These are phyloP conservation scores for Astrothelium subdiscretum DNA, from an alignment of 495 filamentous ascomycete species.

Conservation along the genomic window DNA sequence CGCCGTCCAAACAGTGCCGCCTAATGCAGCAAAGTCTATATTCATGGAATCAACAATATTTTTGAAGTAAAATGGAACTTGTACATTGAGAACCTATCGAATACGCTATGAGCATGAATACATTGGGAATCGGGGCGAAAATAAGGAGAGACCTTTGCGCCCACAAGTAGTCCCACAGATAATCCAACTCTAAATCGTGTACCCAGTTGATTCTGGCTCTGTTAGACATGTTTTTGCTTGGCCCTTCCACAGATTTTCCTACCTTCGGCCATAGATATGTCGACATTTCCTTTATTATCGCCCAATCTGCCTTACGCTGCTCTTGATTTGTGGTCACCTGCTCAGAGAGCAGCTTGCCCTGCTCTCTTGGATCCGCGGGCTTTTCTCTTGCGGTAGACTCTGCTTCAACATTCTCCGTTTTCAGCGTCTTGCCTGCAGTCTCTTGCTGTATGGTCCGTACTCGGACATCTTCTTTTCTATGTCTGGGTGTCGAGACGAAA, in stretches of 20 bases:
- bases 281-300: slow-evolving; percentile 95
- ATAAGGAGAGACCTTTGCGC: slow-evolving; percentile 54
- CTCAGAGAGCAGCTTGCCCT: slow-evolving; percentile 44
- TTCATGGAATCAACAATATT: slow-evolving; percentile 96
- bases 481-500: slow-evolving; percentile 26
- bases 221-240: neutral
- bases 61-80: slow-evolving; percentile 98
- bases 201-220: slow-evolving; percentile 53
- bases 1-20: slow-evolving; percentile 76
- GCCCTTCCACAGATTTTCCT: slow-evolving; percentile 7
- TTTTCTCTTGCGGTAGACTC: slow-evolving; percentile 21
- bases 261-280: slow-evolving; percentile 94
- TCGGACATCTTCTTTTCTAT: slow-evolving; percentile 27
- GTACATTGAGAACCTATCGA: slow-evolving; percentile 72
- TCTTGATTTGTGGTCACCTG: slow-evolving; percentile 54
- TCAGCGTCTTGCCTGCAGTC: slow-evolving; percentile 1
- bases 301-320: slow-evolving; percentile 94
- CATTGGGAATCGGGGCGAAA: neutral
- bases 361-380: slow-evolving; percentile 14
- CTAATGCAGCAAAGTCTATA: slow-evolving; percentile 70
- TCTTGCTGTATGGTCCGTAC: slow-evolving; percentile 15
- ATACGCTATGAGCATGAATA: slow-evolving; percentile 12
- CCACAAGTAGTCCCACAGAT: slow-evolving; percentile 68
- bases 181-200: slow-evolving; percentile 76
- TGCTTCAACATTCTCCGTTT: slow-evolving; percentile 15